phyloP scores from a whole-genome alignment of 2,329 filamentous ascomycete species.

The Xylariaceae sp. region DNA sequence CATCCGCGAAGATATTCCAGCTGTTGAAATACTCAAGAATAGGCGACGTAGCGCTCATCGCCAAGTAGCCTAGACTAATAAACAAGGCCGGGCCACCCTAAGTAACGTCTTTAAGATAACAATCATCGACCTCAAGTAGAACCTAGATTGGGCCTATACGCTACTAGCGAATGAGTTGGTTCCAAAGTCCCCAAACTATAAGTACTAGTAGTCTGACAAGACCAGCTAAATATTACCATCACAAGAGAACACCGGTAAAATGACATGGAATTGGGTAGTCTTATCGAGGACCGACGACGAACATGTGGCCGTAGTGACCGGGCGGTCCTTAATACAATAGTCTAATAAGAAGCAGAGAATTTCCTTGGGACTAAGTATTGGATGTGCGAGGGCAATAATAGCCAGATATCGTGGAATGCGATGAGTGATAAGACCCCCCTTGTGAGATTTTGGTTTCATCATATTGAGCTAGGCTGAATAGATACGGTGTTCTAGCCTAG shows the following conservation, averaged over 20 bases:
- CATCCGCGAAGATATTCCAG: background rate
- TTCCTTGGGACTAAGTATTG: constrained; percentile 10
- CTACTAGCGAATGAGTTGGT: constrained; percentile 38
- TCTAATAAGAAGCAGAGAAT: constrained; percentile 14
- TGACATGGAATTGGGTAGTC: constrained; percentile 13
- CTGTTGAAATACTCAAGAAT: background rate
- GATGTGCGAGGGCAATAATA: constrained; percentile 10
- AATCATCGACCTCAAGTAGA: constrained; percentile 27
- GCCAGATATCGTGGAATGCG: constrained; percentile 10
- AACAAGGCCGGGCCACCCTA: background rate
- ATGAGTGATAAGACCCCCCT: constrained; percentile 1
- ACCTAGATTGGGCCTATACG: constrained; percentile 29
- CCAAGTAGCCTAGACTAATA: background rate
- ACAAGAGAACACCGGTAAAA: constrained; percentile 5
- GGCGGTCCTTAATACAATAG: constrained; percentile 18
- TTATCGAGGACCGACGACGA: constrained; percentile 15
- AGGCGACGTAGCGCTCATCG: background rate
- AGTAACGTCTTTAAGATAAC: constrained; percentile 15
- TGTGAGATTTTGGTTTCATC: too few relatives aligned
- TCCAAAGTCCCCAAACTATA: constrained; percentile 36
- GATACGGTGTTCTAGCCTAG: constrained; percentile 30
- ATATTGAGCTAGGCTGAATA: background rate
- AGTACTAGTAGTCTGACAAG: constrained; percentile 35
- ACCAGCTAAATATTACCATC: constrained; percentile 25
- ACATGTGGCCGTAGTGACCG: constrained; percentile 15